phyloP scores from a whole-genome alignment of 495 filamentous ascomycete genomes.

The Aeminium ludgeri region DNA sequence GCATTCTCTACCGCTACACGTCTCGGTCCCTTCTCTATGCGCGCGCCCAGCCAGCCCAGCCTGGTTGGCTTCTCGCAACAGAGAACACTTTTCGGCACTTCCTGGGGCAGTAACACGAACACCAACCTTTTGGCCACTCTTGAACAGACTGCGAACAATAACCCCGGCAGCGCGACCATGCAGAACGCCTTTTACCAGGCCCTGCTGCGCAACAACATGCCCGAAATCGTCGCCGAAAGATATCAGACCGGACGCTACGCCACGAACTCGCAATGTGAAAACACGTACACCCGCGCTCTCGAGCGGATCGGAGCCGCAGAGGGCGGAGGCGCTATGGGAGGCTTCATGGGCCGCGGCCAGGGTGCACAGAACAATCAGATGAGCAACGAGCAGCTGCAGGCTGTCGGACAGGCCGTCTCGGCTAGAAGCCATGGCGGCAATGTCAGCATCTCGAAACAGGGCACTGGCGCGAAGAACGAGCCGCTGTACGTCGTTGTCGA shows the following conservation, averaged over 20 bases:
- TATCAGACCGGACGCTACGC: slow-evolving; percentile 77
- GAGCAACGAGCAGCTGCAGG: slow-evolving; percentile 50
- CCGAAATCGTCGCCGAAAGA: slow-evolving; percentile 75
- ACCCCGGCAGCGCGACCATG: slow-evolving; percentile 64
- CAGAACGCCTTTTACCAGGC: slow-evolving; percentile 90
- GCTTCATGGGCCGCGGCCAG: slow-evolving; percentile 1
- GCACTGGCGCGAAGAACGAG: slow-evolving; percentile 54
- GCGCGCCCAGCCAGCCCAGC: slow-evolving; percentile 1
- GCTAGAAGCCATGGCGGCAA: slow-evolving; percentile 55
- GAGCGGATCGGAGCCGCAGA: slow-evolving; percentile 44
- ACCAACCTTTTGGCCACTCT: slow-evolving; percentile 47
- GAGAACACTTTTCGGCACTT: slow-evolving; percentile 29
- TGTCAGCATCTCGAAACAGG: slow-evolving; percentile 36
- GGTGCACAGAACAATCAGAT: slow-evolving; percentile 17
- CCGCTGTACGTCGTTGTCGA: slow-evolving; percentile 95
- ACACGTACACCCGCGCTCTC: slow-evolving; percentile 58
- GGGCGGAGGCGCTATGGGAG: slow-evolving; percentile 16
- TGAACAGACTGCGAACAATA: slow-evolving; percentile 82
- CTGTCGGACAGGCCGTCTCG: slow-evolving; percentile 72
- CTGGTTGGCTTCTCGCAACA: slow-evolving; percentile 16
- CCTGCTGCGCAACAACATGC: slow-evolving; percentile 79
- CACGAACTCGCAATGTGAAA: slow-evolving; percentile 51
- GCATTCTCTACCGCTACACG: slow-evolving; percentile 6
- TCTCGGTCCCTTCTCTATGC: slow-evolving; percentile 2
- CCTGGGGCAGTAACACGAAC: slow-evolving; percentile 34